Evolutionary conservation across 768 basidiomycete genomes (phyloP).

Genomic region (Crucibulum laeve): DNA sequence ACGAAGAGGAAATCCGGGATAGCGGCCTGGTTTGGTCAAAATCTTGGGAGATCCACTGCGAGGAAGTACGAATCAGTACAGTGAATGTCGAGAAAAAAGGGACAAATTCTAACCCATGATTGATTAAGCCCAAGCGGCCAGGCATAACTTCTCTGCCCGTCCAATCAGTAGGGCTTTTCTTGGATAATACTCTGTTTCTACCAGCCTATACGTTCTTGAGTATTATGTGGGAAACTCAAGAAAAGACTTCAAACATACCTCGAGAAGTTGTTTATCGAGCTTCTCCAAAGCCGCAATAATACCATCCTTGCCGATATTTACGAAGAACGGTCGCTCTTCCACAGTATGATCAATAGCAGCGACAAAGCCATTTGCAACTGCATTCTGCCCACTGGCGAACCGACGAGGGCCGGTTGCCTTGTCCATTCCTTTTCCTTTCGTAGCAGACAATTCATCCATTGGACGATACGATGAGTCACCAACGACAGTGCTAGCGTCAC

Average conservation of each 20-base stretch:
- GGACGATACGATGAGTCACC: conserved; percentile 27
- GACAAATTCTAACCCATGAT: conserved; percentile 45
- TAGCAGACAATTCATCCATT: conserved; percentile 12
- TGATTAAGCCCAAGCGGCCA: conserved; percentile 70
- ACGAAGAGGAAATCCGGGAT: conserved; percentile 68
- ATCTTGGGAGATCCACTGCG: conserved; percentile 71
- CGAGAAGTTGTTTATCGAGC: conserved; percentile 57
- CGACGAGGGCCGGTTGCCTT: not conserved
- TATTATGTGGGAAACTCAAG: conserved; percentile 6
- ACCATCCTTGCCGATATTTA: conserved; percentile 64
- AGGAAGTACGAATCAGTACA: not conserved
- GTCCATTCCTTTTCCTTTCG: not conserved
- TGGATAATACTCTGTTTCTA: conserved; percentile 53
- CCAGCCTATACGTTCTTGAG: conserved; percentile 40
- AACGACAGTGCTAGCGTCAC: conserved; percentile 42
- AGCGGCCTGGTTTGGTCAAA: conserved; percentile 69
- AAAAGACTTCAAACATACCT: conserved; percentile 27
- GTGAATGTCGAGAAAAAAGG: not conserved
- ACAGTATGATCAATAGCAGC: conserved; percentile 44
- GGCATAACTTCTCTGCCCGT: conserved; percentile 68
- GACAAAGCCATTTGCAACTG: conserved; percentile 32
- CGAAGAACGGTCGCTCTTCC: conserved; percentile 65
- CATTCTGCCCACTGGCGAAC: conserved; percentile 1
- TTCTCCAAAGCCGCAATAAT: conserved; percentile 65
- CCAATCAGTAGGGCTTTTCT: conserved; percentile 68